Evolutionary conservation across 768 basidiomycete genomes (phyloP).

Genomic region (Boletus bicolor): DNA sequence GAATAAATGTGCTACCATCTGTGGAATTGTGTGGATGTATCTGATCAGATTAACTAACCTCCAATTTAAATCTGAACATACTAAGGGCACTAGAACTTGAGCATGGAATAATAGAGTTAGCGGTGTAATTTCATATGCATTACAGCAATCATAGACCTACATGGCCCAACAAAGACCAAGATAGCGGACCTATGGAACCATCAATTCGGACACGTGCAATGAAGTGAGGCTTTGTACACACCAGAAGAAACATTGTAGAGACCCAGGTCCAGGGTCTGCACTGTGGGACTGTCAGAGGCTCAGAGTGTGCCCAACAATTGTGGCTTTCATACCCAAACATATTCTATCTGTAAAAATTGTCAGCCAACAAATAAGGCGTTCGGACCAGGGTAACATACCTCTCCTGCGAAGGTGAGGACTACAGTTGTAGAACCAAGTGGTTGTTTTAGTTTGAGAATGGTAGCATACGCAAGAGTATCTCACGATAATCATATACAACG

Average conservation of each 20-base stretch:
- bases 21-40: background rate
- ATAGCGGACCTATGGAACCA: conserved; percentile 1
- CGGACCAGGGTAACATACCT: background rate
- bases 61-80: background rate
- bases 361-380: background rate
- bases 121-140: too few species aligned
- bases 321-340: conserved; percentile 10
- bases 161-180: conserved; percentile 2
- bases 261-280: conserved; percentile 7
- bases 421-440: background rate
- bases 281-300: background rate
- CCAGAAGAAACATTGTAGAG: conserved; percentile 9
- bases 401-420: background rate
- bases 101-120: background rate
- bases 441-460: background rate
- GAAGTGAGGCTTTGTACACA: background rate
- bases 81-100: background rate
- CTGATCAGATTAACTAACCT: background rate
- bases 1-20: background rate
- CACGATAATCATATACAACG: conserved; percentile 10
- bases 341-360: conserved; percentile 2
- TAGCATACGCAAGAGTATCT: background rate
- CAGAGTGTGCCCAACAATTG: too few species aligned
- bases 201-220: background rate
- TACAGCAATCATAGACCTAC: background rate